A percentile compares a stretch with the other conserved stretches of the same genome.
Conservation (phyloP, 2,329 filamentous ascomycete genomes). For the Amesomyces nigricolor region DNA sequence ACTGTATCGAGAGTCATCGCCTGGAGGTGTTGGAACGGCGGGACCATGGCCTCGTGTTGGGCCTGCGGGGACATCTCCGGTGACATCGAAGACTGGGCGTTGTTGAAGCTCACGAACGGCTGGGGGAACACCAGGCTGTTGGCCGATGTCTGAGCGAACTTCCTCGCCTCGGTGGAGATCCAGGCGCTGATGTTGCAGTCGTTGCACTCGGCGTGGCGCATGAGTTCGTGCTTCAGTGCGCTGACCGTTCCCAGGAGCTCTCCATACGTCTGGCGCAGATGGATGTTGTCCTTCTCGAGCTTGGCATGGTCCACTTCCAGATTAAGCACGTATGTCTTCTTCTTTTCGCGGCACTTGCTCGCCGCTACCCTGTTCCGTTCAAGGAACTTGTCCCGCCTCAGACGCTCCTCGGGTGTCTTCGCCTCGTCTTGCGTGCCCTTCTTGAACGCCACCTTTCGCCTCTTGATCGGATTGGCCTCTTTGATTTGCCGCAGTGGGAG, state of each 20-base stretch:
- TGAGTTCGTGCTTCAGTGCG: conserved; percentile 45
- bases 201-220: conserved; percentile 48
- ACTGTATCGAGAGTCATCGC: too few relatives aligned
- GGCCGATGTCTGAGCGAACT: conserved; percentile 35
- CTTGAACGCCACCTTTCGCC: conserved; percentile 23
- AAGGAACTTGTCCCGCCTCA: conserved; percentile 53
- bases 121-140: conserved; percentile 20
- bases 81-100: too few relatives aligned
- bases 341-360: conserved; percentile 67
- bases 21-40: too few relatives aligned
- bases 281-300: conserved; percentile 40
- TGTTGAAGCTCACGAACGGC: conserved; percentile 8
- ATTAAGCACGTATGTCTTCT: conserved; percentile 49
- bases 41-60: too few relatives aligned
- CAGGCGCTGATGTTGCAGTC: conserved; percentile 49
- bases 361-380: conserved; percentile 68
- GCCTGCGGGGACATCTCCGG: too few relatives aligned
- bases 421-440: conserved; percentile 21
- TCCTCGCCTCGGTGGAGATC: conserved; percentile 47
- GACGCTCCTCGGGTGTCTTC: conserved; percentile 30
- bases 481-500: neutral
- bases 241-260: conserved; percentile 26
- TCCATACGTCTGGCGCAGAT: conserved; percentile 31
- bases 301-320: conserved; percentile 42
- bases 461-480: conserved; percentile 26